Percentiles rank a stretch among this genome's conserved stretches.
Evolutionary conservation across 257 asterid species (phyloP).

Genomic region (Plantago elongata): DNA sequence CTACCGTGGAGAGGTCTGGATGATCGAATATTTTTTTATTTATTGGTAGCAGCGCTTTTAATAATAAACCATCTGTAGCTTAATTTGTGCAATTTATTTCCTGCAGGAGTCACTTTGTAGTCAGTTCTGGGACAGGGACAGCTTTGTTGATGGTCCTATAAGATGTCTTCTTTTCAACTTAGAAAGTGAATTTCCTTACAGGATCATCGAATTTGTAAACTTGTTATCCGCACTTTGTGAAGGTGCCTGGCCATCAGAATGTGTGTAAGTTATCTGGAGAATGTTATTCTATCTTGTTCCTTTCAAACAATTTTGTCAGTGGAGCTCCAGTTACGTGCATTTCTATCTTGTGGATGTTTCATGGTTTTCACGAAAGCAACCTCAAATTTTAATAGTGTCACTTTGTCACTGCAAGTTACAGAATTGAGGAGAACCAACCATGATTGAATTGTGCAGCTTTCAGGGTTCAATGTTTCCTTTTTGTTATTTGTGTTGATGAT

Average conservation of each 20-base stretch:
- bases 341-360: neutral
- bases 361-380: neutral
- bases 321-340: neutral
- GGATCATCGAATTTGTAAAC: conserved; percentile 57
- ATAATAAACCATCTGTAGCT: conserved; percentile 16
- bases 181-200: conserved; percentile 87
- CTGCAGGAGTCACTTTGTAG: conserved; percentile 84
- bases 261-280: conserved; percentile 65
- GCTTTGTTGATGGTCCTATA: conserved; percentile 88
- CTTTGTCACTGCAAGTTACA: too few relatives aligned
- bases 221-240: conserved; percentile 78
- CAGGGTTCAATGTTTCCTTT: too few relatives aligned
- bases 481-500: too few relatives aligned
- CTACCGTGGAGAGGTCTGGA: conserved; percentile 86
- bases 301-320: neutral
- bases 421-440: too few relatives aligned
- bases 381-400: too few relatives aligned
- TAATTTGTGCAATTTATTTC: conserved; percentile 25
- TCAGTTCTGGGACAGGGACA: conserved; percentile 94
- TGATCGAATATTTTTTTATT: conserved; percentile 16
- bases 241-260: conserved; percentile 93
- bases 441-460: too few relatives aligned
- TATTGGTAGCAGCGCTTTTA: conserved; percentile 5
- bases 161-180: conserved; percentile 83
- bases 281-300: neutral